Evolutionary conservation across 2,329 filamentous ascomycete species (phyloP).

Genomic region (Colletotrichum tropicicola): DNA sequence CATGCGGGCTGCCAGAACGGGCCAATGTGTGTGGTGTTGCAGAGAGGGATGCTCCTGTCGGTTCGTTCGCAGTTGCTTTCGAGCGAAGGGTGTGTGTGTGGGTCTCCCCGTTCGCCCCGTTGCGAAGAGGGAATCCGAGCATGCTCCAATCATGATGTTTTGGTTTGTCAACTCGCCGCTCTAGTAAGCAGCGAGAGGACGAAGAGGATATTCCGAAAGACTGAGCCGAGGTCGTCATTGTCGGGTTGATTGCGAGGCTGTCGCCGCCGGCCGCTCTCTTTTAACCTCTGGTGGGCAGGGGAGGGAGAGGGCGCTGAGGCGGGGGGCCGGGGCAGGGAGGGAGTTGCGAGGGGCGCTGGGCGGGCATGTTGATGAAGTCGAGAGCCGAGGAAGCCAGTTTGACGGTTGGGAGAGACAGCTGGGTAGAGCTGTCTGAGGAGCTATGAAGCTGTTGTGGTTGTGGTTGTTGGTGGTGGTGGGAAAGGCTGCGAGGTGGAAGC

Average conservation of each 20-base stretch:
- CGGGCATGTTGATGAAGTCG: conserved; percentile 56
- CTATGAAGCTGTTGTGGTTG: conserved; percentile 23
- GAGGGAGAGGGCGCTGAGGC: conserved; percentile 70
- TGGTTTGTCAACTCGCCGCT: not conserved
- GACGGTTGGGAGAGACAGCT: conserved; percentile 28
- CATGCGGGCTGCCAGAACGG: conserved; percentile 4
- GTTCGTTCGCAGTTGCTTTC: conserved; percentile 18
- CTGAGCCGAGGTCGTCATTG: not conserved
- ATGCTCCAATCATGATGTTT: not conserved
- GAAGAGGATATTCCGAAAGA: not conserved
- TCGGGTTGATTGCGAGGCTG: conserved; percentile 16
- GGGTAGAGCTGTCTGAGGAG: not conserved
- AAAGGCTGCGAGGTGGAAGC: conserved; percentile 2
- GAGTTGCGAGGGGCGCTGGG: conserved; percentile 71
- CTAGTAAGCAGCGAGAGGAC: not conserved
- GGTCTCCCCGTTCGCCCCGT: not conserved
- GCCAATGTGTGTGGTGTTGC: not conserved
- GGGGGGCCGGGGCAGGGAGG: conserved; percentile 74
- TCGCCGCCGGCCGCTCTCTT: conserved; percentile 9
- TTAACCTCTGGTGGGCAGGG: conserved; percentile 70
- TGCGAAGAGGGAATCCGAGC: not conserved
- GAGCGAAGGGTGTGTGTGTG: not conserved
- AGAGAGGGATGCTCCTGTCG: not conserved
- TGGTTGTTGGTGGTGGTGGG: conserved; percentile 28
- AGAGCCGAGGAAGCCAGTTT: conserved; percentile 31